Evolutionary conservation across 257 asterid genomes (phyloP).

Genomic region (Solanum chiquidenum): DNA sequence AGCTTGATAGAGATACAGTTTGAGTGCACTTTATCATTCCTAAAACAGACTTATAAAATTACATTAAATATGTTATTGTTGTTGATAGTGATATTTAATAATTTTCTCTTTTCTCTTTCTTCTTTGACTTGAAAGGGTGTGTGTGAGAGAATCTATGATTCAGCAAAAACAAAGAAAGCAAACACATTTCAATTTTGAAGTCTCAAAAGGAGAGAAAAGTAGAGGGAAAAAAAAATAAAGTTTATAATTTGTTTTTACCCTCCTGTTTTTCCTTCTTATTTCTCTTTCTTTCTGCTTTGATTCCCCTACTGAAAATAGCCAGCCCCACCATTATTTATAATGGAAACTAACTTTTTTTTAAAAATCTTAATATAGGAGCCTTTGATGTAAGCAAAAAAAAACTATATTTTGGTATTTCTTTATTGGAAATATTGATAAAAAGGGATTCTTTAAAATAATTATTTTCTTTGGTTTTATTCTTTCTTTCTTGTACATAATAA

Average conservation of each 20-base stretch:
- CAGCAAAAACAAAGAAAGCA: constrained; percentile 66
- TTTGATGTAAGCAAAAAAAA: constrained; percentile 19
- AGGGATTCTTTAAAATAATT: constrained; percentile 24
- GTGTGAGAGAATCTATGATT: constrained; percentile 47
- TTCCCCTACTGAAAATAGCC: constrained; percentile 41
- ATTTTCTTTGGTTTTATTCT: not conserved
- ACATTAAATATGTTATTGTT: not conserved
- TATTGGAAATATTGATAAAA: constrained; percentile 24
- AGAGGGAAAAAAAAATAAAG: constrained; percentile 19
- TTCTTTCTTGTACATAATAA: not conserved
- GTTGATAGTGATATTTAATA: not conserved
- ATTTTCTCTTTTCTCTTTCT: constrained; percentile 15
- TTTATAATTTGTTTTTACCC: constrained; percentile 63
- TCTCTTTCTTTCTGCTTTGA: constrained; percentile 20
- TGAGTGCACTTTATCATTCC: accelerated
- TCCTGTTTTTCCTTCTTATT: constrained; percentile 23
- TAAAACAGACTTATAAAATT: accelerated
- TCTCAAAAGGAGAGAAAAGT: constrained; percentile 74
- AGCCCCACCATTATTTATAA: constrained; percentile 63
- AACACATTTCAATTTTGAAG: constrained; percentile 43
- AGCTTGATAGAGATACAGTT: too few relatives aligned
- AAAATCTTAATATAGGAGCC: constrained; percentile 21
- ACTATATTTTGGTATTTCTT: constrained; percentile 28
- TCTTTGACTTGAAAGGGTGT: constrained; percentile 63
- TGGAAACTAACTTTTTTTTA: constrained; percentile 43